phyloP scores from a whole-genome alignment of 2,329 filamentous ascomycete genomes.

The Phaeosphaeriaceae sp. region DNA sequence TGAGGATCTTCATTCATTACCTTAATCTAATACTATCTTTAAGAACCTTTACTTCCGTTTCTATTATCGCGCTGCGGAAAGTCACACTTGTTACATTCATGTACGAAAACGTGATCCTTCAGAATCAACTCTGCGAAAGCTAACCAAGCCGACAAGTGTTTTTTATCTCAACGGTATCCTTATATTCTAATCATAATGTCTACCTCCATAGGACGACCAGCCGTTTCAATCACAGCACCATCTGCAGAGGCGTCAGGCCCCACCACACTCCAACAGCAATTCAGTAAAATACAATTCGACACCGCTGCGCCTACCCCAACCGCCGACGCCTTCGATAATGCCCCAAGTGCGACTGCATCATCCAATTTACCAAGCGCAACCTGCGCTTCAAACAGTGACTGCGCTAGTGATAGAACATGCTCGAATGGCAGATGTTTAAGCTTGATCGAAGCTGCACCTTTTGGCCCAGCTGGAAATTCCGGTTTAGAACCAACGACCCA shows the following conservation, averaged over 20 bases:
- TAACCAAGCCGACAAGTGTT: not conserved
- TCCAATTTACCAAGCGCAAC: slow-evolving; percentile 11
- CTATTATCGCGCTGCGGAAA: slow-evolving; percentile 3
- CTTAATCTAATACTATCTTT: slow-evolving; percentile 9
- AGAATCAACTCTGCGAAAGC: not conserved
- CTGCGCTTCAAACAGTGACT: slow-evolving; percentile 31
- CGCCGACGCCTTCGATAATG: not conserved
- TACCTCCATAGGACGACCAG: slow-evolving; percentile 18
- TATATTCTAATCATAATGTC: slow-evolving; percentile 38
- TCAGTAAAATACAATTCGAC: slow-evolving; percentile 18
- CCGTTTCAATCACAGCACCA: slow-evolving; percentile 1
- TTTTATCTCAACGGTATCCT: not conserved
- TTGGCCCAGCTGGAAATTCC: slow-evolving; percentile 27
- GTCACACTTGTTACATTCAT: slow-evolving; percentile 7
- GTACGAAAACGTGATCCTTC: slow-evolving; percentile 2
- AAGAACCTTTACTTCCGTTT: slow-evolving; percentile 20
- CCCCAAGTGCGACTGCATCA: not conserved
- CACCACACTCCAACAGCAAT: slow-evolving; percentile 7
- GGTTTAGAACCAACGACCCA: slow-evolving; percentile 20
- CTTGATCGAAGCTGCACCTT: slow-evolving; percentile 23
- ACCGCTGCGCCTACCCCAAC: slow-evolving; percentile 13
- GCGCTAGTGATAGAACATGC: slow-evolving; percentile 34
- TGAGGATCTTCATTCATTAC: slow-evolving; percentile 19
- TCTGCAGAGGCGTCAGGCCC: slow-evolving; percentile 3
- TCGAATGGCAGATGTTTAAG: slow-evolving; percentile 25